Conservation (phyloP, 164 flowering plant genomes). For the Vitis rupestris region DNA sequence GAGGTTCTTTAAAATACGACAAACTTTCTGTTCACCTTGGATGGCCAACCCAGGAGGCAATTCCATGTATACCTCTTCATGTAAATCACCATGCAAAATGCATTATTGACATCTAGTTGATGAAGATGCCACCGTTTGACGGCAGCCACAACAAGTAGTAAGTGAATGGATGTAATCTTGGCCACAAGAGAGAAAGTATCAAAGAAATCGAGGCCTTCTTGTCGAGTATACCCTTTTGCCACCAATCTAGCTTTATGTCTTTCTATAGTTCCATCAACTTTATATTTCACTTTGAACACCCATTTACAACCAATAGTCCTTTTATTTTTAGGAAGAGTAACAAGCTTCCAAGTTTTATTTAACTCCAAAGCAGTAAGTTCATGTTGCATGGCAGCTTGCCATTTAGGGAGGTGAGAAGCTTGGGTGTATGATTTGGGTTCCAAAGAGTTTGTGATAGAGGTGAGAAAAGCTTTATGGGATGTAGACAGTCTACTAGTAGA, state of each 20-base stretch:
- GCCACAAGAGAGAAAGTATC: conserved; percentile 6
- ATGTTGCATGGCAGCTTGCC: conserved; percentile 4
- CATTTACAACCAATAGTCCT: conserved; percentile 4
- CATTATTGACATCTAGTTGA: conserved; percentile 6
- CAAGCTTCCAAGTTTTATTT: conserved; percentile 9
- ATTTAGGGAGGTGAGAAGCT: not conserved
- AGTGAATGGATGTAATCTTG: not conserved
- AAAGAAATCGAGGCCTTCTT: not conserved
- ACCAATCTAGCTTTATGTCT: conserved; percentile 4
- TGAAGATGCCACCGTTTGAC: not conserved
- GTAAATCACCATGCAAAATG: conserved; percentile 3
- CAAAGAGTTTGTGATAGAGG: no score
- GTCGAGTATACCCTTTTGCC: conserved; percentile 11
- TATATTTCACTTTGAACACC: conserved; percentile 9
- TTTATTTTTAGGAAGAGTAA: not conserved
- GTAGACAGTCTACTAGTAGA: no score
- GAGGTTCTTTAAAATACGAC: not conserved
- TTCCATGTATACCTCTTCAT: conserved; percentile 3
- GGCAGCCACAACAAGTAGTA: not conserved
- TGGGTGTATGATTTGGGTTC: not conserved
- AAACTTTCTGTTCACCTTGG: not conserved
- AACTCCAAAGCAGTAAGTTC: not conserved
- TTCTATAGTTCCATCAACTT: conserved; percentile 1
- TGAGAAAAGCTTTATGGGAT: not conserved
- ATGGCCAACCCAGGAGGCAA: not conserved